Conservation (phyloP, 2,329 filamentous ascomycete species). For the Phoma sp. region DNA sequence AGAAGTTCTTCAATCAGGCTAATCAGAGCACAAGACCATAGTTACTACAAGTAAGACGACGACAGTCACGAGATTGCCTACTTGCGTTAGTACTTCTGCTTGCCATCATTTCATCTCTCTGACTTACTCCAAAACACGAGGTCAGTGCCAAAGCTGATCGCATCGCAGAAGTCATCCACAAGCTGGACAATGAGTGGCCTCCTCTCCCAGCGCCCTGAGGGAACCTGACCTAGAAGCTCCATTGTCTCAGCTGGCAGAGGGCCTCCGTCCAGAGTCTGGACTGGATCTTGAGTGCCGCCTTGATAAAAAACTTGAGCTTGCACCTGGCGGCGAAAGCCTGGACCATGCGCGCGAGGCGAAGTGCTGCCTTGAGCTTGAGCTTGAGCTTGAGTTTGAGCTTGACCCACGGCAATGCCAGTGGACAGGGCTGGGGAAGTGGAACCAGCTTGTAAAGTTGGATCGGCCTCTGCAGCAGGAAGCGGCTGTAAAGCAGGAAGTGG, state of each 20-base stretch:
- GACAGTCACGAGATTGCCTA: not conserved
- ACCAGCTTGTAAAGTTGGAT: too few relatives aligned
- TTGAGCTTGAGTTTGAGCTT: not conserved
- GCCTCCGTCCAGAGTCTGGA: too few relatives aligned
- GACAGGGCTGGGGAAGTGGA: too few relatives aligned
- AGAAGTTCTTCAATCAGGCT: not conserved
- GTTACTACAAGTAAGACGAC: not conserved
- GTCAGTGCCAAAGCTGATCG: constrained; percentile 2
- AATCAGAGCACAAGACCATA: not conserved
- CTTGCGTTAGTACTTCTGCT: not conserved
- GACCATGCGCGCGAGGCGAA: too few relatives aligned
- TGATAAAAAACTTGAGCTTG: too few relatives aligned
- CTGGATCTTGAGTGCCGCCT: too few relatives aligned
- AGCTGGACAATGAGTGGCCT: not conserved
- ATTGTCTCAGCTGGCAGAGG: too few relatives aligned
- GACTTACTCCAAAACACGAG: constrained; percentile 5
- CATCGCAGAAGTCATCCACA: constrained; percentile 6
- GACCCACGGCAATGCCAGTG: too few relatives aligned
- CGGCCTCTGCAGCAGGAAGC: too few relatives aligned
- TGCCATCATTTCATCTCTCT: not conserved
- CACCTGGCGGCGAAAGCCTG: too few relatives aligned
- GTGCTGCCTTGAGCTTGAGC: too few relatives aligned
- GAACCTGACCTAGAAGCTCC: not conserved
- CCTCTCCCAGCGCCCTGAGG: not conserved
- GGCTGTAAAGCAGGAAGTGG: too few relatives aligned